phyloP scores from a whole-genome alignment of 1,139 yeast species.

The Candida tetrigidarum region DNA sequence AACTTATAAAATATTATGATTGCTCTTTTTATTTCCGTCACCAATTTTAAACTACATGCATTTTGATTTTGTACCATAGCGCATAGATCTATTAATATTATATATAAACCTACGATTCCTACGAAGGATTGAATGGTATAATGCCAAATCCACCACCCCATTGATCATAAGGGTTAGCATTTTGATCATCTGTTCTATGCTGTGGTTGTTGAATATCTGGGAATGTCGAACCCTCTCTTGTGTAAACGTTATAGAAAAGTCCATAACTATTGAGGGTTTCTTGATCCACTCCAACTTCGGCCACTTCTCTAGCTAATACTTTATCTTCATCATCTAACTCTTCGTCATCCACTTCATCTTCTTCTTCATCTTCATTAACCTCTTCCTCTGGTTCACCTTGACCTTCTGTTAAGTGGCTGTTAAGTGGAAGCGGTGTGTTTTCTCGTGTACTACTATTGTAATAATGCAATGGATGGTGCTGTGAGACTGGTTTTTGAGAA shows the following conservation, averaged over 20 bases:
- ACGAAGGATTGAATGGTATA: constrained; percentile 45
- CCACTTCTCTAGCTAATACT: constrained; percentile 20
- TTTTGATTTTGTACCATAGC: too few relatives aligned
- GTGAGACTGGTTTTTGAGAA: constrained; percentile 43
- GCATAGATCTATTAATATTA: too few relatives aligned
- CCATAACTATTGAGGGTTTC: constrained; percentile 40
- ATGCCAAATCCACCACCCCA: constrained; percentile 33
- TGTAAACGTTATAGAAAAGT: constrained; percentile 39
- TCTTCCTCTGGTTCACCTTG: too few relatives aligned
- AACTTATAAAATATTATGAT: too few relatives aligned
- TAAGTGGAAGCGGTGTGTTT: constrained; percentile 7
- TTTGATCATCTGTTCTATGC: constrained; percentile 8
- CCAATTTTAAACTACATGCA: too few relatives aligned
- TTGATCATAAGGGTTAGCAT: constrained; percentile 20
- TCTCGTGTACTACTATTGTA: constrained; percentile 10
- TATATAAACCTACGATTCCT: too few relatives aligned
- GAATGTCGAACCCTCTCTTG: constrained; percentile 37
- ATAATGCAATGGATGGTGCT: constrained; percentile 46
- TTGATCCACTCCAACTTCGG: constrained; percentile 35
- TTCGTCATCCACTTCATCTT: constrained; percentile 12
- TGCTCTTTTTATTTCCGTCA: too few relatives aligned
- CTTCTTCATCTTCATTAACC: constrained; percentile 11
- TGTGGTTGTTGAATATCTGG: constrained; percentile 25
- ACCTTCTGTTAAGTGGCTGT: too few relatives aligned
- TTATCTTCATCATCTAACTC: constrained; percentile 18